Evolutionary conservation across 176 grass and related monocot species (phyloP), one percentile per base, ranked within the genome.

Genomic region (Dactylis glomerata): DNA sequence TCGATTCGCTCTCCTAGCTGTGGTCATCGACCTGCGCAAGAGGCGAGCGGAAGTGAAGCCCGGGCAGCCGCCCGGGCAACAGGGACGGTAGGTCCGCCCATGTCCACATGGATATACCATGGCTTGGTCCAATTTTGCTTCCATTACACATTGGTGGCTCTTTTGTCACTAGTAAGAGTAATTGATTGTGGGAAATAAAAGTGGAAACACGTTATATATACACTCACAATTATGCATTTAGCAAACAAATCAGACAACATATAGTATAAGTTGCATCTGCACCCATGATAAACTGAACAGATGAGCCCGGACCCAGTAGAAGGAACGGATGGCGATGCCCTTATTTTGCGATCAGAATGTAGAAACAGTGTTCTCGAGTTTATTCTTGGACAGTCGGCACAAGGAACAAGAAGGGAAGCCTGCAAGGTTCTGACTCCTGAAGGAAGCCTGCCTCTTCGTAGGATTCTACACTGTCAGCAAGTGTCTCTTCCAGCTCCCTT

Each of bases 361-460:
- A 64, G 61, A 64, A 32, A 31, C 13, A 20, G 34, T 32, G 1
- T 15, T 22, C 8, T 52, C 16, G 31, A 8, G 23, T 28, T 75
- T 51, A 72, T 16, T 72, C 57, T 23, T 36, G 47, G 5, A 54
- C 47, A 36, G 27, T 23, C 13, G 67, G 36, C 28, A 58, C 10
- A 13, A 6, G 28, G 30, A 50, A 77, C 17, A 52, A 8, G 16
- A 1, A 77, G 16, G 24, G 69, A 15, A 73, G 22, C 33, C 10
- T 15, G 69, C 55, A 74, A 62, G 23, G 52, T 34, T 20, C 3
- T 31, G 64, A 12, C 41, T 65, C 26, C 59, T 78, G 50, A 17
- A 89, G 13, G 56, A 92, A 57, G 23, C 81, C 84, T 31, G 84
- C 80, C 37, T 76, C 45, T 34, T 52, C 22, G 24, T 67, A 84